Base-by-base conservation (phyloP, 106 monocot species). In the Acanthochlamys bracteata region DNA sequence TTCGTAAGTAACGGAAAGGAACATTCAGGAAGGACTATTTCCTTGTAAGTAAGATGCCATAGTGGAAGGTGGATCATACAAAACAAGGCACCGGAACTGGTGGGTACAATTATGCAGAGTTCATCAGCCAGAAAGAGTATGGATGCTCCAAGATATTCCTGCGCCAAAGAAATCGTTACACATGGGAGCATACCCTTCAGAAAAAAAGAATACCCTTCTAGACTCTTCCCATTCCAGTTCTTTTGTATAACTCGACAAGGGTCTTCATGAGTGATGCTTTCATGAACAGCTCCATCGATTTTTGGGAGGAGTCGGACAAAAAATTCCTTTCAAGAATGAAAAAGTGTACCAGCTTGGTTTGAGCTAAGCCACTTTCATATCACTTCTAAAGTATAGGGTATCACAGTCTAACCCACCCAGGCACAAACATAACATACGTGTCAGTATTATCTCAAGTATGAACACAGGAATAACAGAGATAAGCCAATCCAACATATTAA, bases 141-240 rank as follows among this genome's bases (percentile, higher is more conserved):
- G 65, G 67, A 57, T 68, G 78, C 68, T 89, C 81, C 83, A 76
- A 71, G 63, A 80, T 68, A 80, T 84, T 82, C 91, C 88, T 88
- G 96, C 96, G 80, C 49, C 88, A 98, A 98, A 98, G 79, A 98
- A 87, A 88, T 74, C 78, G 60, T 84, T 86, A 83, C 89, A 83
- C 78, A 88, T 26, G 55, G 71, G 77, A 59, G 69, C 25, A 78
- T 76, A 83, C 60, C 68, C 68, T 61, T 61, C 43, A 80, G 73
- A 78, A 76, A 71, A 41, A 65, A 24, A 54, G 22, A 51, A 10
- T 70, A 56, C 58, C 20, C 51, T 67, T 49, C 49, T 79, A 76
- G 63, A 60, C 76, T 51, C 60, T 66, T 71, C 71, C 54, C 55
- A 51, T 24, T 53, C 49, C 61, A 47, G 63, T 65, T 73, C 66